Evolutionary conservation across 768 basidiomycete species (phyloP), one percentile per base, ranked within the genome.

Genomic region (Calocybe indica): DNA sequence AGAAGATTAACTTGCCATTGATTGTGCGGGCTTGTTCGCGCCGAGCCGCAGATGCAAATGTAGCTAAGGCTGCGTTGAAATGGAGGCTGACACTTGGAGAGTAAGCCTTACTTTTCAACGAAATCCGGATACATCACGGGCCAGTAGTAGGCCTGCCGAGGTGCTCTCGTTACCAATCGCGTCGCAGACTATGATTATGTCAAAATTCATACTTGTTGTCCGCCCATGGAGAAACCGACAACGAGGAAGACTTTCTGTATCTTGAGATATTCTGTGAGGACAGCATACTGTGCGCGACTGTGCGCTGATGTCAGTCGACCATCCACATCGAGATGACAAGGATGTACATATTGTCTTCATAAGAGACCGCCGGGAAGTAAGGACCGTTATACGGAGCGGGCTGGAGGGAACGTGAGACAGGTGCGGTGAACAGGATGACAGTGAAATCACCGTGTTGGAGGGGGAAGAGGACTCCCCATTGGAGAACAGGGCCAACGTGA

Each of bases 391-490:
- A 76, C 0, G 79, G 79, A 5, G 61, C 55, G 7, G 79, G 74
- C 79, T 81, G 41, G 7, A 39, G 28, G 39, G 41, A 36, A 22
- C 40, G 10, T 22, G 15, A 22, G 33, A 41, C 32, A 9, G 10
- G 41, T 48, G 12, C 3, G 30, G 32, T 33, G 39, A 38, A 5
- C 5, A 28, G 3, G 37, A 15, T 33, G 37, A 15, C 15, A 45
- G 29, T 15, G 29, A 5, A 30, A 52, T 58, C 49, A 79, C 78
- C 50, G 80, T 80, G 57, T 80, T 81, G 0, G 79, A 81, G 30
- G 80, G 79, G 33, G 80, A 80, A 13, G 79, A 81, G 0, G 79
- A 81, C 78, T 81, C 79, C 59, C 80, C 79, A 50, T 78, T 78
- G 35, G 73, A 78, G 54, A 80, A 82, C 30, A 80, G 59, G 0